Base-by-base conservation (phyloP, 139 green algal genomes). In the Pseudopediastrum boryanum region DNA sequence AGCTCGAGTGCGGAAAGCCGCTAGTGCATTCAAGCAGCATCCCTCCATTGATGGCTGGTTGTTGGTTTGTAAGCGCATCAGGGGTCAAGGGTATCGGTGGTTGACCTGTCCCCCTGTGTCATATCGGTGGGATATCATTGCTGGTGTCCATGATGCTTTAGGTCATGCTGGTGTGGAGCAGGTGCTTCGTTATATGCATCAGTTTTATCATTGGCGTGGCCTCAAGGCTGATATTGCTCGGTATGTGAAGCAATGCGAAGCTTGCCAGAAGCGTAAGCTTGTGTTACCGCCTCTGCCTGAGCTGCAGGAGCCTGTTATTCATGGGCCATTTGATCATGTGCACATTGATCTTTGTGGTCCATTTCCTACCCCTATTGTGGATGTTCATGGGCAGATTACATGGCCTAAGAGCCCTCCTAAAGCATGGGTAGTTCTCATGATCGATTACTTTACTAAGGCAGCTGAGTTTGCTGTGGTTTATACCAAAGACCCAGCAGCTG, bases 121-220 rank as follows among this genome's bases (percentile, higher is more conserved):
- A 21, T 80, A 56, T 31, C 41, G 73, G 6, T 80, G 73, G 73
- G 58, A 39, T 51, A 25, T 70, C 38, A 80, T 80, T 59, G n/a
- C 35, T 10, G 19, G 23, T 43, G 59, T 76, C 42, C 76, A 82
- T 82, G 64, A 82, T 76, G 36, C 48, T 39, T 4, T 82, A 9
- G 76, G 50, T 0, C 64, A 82, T 71, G 76, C 64, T 35, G 76
- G 76, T 38, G 76, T 82, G 0, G 23, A 65, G 8, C 76, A 82
- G 64, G 70, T 51, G 0, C 31, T 44, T 12, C 33, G 51, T 16
- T 64, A 62, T 27, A 43, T 77, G 35, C 64, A 70, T 31, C 65
- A 82, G 51, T 35, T 70, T 46, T 77, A 66, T 42, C 44, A 82
- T 42, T 82, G 64, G 75, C 75, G 3, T n/a, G n/a, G n/a, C n/a